Base-by-base conservation (phyloP, 257 asterid genomes). In the Ocimum tenuiflorum region DNA sequence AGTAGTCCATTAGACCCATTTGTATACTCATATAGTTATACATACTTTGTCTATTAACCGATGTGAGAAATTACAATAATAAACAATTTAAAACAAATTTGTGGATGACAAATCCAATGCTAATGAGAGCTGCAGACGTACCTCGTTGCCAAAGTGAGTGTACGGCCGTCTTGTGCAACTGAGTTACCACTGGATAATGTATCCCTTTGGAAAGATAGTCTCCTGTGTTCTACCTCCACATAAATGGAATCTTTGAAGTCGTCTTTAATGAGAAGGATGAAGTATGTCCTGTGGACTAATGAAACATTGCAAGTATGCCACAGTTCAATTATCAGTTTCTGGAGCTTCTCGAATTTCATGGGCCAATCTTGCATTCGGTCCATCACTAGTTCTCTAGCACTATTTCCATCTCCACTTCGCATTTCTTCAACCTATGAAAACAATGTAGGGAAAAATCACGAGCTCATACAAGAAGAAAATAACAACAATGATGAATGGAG, bases 291-390 rank as follows among this genome's bases (percentile, higher is more conserved):
- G 73, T 85, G 95, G 60, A 83, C 85, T 62, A 87, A 67, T 11
- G 92, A 75, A 23, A 87, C 81, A 66, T 79, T 80, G 84, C 95
- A 85, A 61, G 72, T 57, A 20, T 83, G 74, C 92, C 95, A 87
- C 12, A 83, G 85, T 69, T 81, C 84, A 50, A 85, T 73, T 24
- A 87, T 87, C 62, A 38, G 53, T 78, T 73, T 75, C 76, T 78
- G 84, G 73, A 82, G 64, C 84, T 68, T 85, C 78, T 79, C 80
- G 55, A 85, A 87, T 68, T 78, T 83, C 56, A 73, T 18, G 63
- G 88, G 81, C 95, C 89, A 79, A 61, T 78, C 78, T 12, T 75
- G 73, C 65, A 29, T 63, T 31, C 79, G 70, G 11, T 60, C 71
- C 29, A 67, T 6, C 15, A 59, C 67, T 53, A 66, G 50, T 39